These are phyloP conservation scores for Pelargonium fulgidum DNA, from an alignment of 441 rosid genomes.

Conservation along the genomic window DNA sequence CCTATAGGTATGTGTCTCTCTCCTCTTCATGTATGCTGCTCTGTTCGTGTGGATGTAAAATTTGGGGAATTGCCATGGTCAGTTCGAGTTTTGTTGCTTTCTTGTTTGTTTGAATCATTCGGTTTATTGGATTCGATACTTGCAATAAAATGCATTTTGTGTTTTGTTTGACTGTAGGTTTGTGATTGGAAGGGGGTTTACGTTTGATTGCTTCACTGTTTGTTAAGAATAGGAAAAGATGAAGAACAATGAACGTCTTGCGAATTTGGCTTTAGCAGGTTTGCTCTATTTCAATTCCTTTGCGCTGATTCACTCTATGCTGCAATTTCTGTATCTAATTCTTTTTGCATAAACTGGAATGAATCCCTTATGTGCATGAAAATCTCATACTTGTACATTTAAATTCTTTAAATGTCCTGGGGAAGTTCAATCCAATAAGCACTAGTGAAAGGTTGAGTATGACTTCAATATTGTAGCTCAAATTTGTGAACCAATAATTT, in stretches of 20 bases:
- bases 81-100: no score
- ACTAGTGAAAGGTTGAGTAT: background rate
- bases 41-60: no score
- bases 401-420: background rate
- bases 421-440: background rate
- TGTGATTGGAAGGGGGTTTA: background rate
- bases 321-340: background rate
- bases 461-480: background rate
- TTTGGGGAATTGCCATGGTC: no score
- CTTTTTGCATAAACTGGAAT: background rate
- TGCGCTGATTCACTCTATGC: background rate
- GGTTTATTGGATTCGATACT: background rate
- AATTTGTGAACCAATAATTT: no score
- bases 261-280: constrained; percentile 87
- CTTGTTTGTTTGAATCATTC: background rate
- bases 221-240: constrained; percentile 23
- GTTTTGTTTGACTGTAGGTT: constrained; percentile 5
- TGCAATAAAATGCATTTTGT: background rate
- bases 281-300: constrained; percentile 9
- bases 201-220: background rate
- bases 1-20: background rate
- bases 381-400: background rate
- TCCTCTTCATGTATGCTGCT: no score
- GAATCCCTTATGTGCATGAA: background rate
- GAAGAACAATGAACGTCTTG: constrained; percentile 75